Conservation (phyloP, 352 stramenopile species). For the Phytopythium boreale region DNA sequence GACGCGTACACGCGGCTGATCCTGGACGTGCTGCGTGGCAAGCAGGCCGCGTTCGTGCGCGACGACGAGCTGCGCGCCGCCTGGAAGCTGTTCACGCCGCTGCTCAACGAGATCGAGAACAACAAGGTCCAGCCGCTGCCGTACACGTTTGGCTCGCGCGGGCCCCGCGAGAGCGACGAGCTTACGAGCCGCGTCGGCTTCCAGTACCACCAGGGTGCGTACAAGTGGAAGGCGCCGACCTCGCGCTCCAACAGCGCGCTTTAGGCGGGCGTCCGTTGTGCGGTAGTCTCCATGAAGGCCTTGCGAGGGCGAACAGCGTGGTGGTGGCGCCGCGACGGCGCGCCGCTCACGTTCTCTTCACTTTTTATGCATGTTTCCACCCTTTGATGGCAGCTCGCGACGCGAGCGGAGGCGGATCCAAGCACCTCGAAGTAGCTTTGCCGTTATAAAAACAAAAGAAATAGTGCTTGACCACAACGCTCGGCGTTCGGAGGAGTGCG, state of each 20-base stretch:
- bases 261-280: constrained; percentile 17
- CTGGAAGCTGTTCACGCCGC: constrained; percentile 98
- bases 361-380: background rate
- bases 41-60: constrained; percentile 95
- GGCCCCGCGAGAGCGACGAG: constrained; percentile 90
- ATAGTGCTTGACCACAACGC: background rate
- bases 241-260: constrained; percentile 40
- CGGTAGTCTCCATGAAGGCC: background rate
- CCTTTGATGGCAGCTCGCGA: background rate
- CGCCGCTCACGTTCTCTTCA: background rate
- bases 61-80: constrained; percentile 95
- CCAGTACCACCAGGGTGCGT: constrained; percentile 73
- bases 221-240: constrained; percentile 61
- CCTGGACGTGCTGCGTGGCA: constrained; percentile 95
- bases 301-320: background rate
- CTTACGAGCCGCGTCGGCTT: constrained; percentile 62
- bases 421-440: too few relatives aligned
- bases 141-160: constrained; percentile 93
- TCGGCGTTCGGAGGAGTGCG: background rate
- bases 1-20: constrained; percentile 98
- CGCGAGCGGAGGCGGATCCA: background rate
- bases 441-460: constrained; percentile 1
- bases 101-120: constrained; percentile 95
- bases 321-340: too few relatives aligned
- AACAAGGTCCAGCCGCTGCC: constrained; percentile 89